Evolutionary conservation across 108 stramenopile species (phyloP), one percentile per base, ranked within the genome.

Genomic region (Conticribra guillardii): DNA sequence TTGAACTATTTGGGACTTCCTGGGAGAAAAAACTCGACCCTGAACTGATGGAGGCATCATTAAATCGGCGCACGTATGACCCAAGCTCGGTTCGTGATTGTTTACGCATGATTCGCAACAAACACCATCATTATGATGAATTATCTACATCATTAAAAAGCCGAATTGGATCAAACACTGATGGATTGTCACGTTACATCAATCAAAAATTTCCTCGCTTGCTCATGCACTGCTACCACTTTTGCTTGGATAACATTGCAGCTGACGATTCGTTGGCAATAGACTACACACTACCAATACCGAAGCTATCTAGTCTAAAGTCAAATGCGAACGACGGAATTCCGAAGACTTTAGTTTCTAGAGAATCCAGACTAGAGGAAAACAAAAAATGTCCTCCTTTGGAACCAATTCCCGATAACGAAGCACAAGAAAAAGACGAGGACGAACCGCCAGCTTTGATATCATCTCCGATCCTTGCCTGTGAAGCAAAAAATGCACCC

Each of bases 91-190:
- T 97, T 32, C 73, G 96, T 24, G 97, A 98, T 69, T 79, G 88
- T 21, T 73, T 98, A 29, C 79, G 97, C 51, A 77, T 98, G 66
- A 93, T 98, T 66, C 79, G 97, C 37, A 98, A 98, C 71, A 98
- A 98, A 73, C 83, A 94, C 49, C 95, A 97, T 79, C 97, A 98
- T 76, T 96, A 87, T 57, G 90, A 96, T 44, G 96, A 97, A 69
- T 69, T 98, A 29, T 88, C 95, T 16, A 60, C 73, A 47, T 54
- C 76, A 24, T 77, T 97, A 16, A 89, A 84, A 52, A 52, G 27
- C 31, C 60, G 54, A 7, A 80, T 87, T 54, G 82, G 78, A 17
- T 68, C 79, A 22, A 82, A 67, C 27, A 85, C 85, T 55, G 84
- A 88, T 76, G 87, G 81, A 9, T 74, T 94, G 28, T 74, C 81